Evolutionary conservation across 1,284 basidiomycete species (phyloP), one percentile per base, ranked within the genome.

Genomic region (Ustilago cynodontis): DNA sequence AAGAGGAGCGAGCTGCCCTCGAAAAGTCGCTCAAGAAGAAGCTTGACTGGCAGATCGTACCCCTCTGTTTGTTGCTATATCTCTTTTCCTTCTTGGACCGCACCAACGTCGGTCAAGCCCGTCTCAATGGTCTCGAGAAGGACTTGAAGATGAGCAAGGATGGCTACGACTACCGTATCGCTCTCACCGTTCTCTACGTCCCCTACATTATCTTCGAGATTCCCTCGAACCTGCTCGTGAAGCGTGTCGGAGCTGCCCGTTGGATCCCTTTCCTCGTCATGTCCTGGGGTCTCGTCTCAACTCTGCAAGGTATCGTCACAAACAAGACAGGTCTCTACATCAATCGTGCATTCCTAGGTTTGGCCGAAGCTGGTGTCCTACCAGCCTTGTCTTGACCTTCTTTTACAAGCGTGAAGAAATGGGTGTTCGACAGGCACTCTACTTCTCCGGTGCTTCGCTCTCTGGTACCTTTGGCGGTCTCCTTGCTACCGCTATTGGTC

Each of bases 131-230:
- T 22, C 73, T 78, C 18, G 41, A 59, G 18, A 37, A 71, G 29
- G 75, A 78, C 20, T 43, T 78, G 11, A 28, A 64, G 29, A 57
- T 78, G 59, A 57, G 63, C 54, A 65, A 66, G 52, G 64, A 77
- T 55, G 62, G 65, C 18, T 55, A 68, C 37, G 73, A 80, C 58
- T 81, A 73, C 59, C 64, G 65, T n/a, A 74, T 80, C 20, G 78
- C 76, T 39, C 64, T 78, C 10, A 72, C 71, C n/a, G 73, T 82
- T 3, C 76, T 82, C n/a, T 85, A 83, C 63, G 70, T 82, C 0
- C 71, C 80, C 4, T 87, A 87, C 70, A 85, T 85, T 31, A 33
- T 75, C 22, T 73, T 85, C 41, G 83, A 84, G 29, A 72, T 85
- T 29, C 79, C 80, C 0, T 77, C 81, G 11, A 81, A 84, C 20